Conservation (phyloP, 768 basidiomycete genomes). For the Suillus subaureus region DNA sequence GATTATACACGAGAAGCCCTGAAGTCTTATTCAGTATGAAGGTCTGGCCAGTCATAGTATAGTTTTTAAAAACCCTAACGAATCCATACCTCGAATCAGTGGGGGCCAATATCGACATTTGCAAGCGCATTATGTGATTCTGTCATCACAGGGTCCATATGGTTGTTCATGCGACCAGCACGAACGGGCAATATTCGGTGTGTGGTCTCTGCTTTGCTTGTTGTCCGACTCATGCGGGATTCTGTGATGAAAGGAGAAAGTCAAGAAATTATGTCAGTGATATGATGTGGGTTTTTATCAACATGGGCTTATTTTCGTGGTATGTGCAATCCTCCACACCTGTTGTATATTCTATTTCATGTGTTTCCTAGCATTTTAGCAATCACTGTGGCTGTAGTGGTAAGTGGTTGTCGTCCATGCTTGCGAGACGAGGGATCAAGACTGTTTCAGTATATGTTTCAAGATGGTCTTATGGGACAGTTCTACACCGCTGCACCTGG, state of each 20-base stretch:
- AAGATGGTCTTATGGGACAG: conserved; percentile 1
- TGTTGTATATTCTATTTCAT: background rate
- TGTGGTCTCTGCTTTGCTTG: background rate
- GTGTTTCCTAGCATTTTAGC: conserved; percentile 12
- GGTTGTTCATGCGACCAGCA: conserved; percentile 17
- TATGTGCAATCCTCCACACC: conserved; percentile 9
- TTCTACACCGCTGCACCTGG: conserved; percentile 18
- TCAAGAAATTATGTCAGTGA: conserved; percentile 16
- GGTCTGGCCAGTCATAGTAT: conserved; percentile 9
- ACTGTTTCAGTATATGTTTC: conserved; percentile 19
- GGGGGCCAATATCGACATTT: conserved; percentile 8
- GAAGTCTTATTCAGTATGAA: conserved; percentile 1
- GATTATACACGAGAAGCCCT: conserved; percentile 14
- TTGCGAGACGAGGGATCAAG: background rate
- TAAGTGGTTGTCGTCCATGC: conserved; percentile 5
- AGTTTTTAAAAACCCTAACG: background rate
- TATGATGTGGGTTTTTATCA: conserved; percentile 16
- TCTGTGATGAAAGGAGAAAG: background rate
- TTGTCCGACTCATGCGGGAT: conserved; percentile 5
- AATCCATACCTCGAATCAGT: conserved; percentile 10
- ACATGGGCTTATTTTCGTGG: conserved; percentile 24
- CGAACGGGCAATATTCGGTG: conserved; percentile 18
- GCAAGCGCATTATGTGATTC: conserved; percentile 23
- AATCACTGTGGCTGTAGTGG: conserved; percentile 13
- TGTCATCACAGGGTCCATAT: conserved; percentile 20